A percentile compares a stretch with the other conserved stretches of the same genome.
Evolutionary conservation across 2,329 filamentous ascomycete genomes (phyloP).

Genomic region (Ustilaginoidea virens): DNA sequence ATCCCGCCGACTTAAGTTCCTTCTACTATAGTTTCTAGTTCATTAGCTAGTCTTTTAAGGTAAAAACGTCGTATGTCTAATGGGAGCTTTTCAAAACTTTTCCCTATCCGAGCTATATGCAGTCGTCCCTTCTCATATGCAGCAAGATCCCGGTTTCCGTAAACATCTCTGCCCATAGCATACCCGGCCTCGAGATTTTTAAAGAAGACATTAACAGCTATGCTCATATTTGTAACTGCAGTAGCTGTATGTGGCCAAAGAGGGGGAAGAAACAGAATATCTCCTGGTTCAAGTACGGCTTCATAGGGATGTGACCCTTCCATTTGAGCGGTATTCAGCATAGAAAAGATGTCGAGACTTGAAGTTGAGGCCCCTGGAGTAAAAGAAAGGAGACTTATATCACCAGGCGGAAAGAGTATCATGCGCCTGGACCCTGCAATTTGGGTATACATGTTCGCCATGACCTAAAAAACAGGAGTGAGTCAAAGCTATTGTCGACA

Average conservation of each 20-base stretch:
- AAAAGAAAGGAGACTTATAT: slow-evolving; percentile 55
- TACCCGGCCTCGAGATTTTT: slow-evolving; percentile 53
- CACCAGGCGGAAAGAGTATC: slow-evolving; percentile 62
- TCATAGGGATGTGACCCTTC: slow-evolving; percentile 46
- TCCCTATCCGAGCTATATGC: slow-evolving; percentile 52
- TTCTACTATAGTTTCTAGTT: slow-evolving; percentile 29
- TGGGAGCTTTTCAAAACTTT: slow-evolving; percentile 49
- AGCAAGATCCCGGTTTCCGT: slow-evolving; percentile 73
- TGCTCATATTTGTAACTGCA: slow-evolving; percentile 41
- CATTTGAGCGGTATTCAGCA: slow-evolving; percentile 23
- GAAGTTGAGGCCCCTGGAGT: slow-evolving; percentile 69
- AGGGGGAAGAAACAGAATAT: slow-evolving; percentile 66
- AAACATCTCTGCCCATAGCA: slow-evolving; percentile 64
- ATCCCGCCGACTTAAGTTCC: too few species aligned
- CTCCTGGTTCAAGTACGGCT: slow-evolving; percentile 51
- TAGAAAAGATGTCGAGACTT: slow-evolving; percentile 53
- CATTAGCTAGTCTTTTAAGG: slow-evolving; percentile 52
- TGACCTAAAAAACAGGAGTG: slow-evolving; percentile 36
- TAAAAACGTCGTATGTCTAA: slow-evolving; percentile 59
- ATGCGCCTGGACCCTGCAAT: slow-evolving; percentile 58
- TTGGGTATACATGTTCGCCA: slow-evolving; percentile 78
- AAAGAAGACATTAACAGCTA: slow-evolving; percentile 88
- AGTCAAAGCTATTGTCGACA: background rate
- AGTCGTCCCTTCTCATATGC: slow-evolving; percentile 70
- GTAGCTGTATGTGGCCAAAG: slow-evolving; percentile 71